A percentile compares a stretch with the other conserved stretches of the same genome.
These are phyloP conservation scores for Termitomyces titanicus DNA, from an alignment of 768 basidiomycete species.

Conservation along the genomic window DNA sequence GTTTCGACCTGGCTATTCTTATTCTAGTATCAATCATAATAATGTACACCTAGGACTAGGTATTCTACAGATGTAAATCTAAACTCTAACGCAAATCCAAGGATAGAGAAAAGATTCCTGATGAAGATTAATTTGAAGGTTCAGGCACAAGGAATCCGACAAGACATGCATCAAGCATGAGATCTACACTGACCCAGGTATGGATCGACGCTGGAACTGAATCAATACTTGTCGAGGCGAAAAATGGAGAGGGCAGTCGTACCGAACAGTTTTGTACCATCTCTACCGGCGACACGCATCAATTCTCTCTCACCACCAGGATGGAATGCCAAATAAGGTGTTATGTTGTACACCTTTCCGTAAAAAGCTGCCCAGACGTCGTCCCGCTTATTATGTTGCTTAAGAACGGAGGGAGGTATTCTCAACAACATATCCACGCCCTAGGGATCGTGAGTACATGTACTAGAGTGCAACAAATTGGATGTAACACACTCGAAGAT, in stretches of 20 bases:
- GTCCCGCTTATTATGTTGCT: conserved; percentile 73
- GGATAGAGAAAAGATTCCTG: background rate
- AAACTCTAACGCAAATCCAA: background rate
- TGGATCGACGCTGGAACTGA: conserved; percentile 71
- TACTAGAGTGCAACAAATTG: background rate
- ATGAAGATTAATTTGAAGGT: conserved; percentile 26
- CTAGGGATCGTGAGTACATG: conserved; percentile 31
- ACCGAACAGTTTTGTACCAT: conserved; percentile 96
- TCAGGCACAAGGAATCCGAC: conserved; percentile 88
- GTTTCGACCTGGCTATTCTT: background rate
- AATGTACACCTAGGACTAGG: background rate
- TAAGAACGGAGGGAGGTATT: conserved; percentile 74
- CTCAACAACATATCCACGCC: conserved; percentile 67
- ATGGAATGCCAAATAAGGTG: conserved; percentile 86
- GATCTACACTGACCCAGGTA: conserved; percentile 96
- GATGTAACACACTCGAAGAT: conserved; percentile 61
- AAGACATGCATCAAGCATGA: conserved; percentile 90
- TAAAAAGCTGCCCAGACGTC: conserved; percentile 94
- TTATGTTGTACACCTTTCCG: conserved; percentile 96
- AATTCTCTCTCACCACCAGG: conserved; percentile 94
- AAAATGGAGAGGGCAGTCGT: conserved; percentile 23
- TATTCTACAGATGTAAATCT: background rate
- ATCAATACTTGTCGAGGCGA: background rate
- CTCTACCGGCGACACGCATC: conserved; percentile 92
- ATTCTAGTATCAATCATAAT: background rate